A percentile compares a stretch with the other conserved stretches of the same genome.
phyloP scores from a whole-genome alignment of 2,329 filamentous ascomycete genomes.

The Cladosporium sphaerospermum region DNA sequence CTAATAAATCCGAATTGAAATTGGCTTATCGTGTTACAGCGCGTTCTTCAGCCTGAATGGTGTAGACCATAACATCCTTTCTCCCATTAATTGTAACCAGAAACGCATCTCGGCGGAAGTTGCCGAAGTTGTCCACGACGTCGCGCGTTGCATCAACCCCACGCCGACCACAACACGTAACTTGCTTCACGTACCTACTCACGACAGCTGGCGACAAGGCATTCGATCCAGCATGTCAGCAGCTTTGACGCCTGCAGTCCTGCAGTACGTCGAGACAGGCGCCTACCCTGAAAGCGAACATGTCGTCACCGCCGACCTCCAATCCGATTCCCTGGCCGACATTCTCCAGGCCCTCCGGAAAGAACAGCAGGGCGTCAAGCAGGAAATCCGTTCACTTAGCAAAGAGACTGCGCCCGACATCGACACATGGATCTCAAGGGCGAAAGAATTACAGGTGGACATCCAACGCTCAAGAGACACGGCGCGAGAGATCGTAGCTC shows the following conservation, averaged over 20 bases:
- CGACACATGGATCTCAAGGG: conserved; percentile 78
- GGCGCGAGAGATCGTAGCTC: conserved; percentile 72
- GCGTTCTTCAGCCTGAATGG: no score
- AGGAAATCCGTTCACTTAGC: conserved; percentile 70
- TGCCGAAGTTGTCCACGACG: neutral
- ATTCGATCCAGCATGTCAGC: neutral
- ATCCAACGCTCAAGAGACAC: conserved; percentile 73
- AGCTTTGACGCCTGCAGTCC: conserved; percentile 52
- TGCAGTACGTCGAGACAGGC: conserved; percentile 51
- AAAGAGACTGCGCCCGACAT: conserved; percentile 72
- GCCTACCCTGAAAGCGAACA: conserved; percentile 52
- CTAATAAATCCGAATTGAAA: no score
- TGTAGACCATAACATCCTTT: neutral
- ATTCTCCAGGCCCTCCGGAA: conserved; percentile 47
- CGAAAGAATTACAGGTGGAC: conserved; percentile 76
- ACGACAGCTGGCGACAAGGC: neutral
- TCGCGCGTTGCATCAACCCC: neutral
- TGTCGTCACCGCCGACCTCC: conserved; percentile 48
- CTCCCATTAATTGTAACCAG: neutral
- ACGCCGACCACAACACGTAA: neutral
- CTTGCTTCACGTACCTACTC: no score
- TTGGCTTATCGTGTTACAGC: no score
- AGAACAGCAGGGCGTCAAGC: conserved; percentile 51
- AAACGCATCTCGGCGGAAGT: neutral
- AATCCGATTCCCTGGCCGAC: conserved; percentile 42